Base-by-base conservation (phyloP, 2,329 filamentous ascomycete genomes). In the Thielaviopsis musarum region DNA sequence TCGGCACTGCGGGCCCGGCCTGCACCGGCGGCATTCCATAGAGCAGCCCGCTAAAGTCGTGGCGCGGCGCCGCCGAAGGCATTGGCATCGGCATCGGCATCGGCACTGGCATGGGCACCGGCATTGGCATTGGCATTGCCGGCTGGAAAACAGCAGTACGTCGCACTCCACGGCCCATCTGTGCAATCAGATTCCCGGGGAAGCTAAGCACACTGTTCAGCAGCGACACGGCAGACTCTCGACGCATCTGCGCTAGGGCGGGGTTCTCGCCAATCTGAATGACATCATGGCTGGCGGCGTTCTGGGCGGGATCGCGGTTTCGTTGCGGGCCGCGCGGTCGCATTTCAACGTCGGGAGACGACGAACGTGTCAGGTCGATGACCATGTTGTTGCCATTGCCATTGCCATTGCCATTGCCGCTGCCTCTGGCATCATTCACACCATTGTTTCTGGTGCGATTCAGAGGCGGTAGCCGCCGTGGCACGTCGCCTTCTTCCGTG, bases 301-400 rank as follows among this genome's bases (percentile, higher is more conserved):
- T 45, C 17, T 45, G 38, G 10, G 38, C 38, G 2, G 38, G 38
- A 13, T 45, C 38, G 6, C 38, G 38, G 38, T 45, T 45, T 15
- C 38, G 38, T 5, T 10, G 38, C 38, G 38, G 38, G 38, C 38
- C 38, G 38, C 17, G 38, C 30, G 30, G 30, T 3, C 38, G 38
- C 15, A 45, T 15, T n/a, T 45, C 38, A 17, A 45, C 7, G 13
- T 45, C 38, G 38, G 38, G 38, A 15, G 38, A 45, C 5, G 38
- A 45, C 13, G 38, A 45, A 13, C 38, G 71, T 0, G 77, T 79
- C 54, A 80, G 66, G 60, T 79, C 77, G 52, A 79, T 79, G 15
- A 78, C 17, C 15, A 17, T 45, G 15, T 45, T n/a, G 38, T 45
- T 41, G 34, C 15, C 17, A 7, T 45, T 58, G 65, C n/a, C 60